These are phyloP conservation scores for Leucocoprinus birnbaumii DNA, from an alignment of 768 basidiomycete species.

Conservation along the genomic window DNA sequence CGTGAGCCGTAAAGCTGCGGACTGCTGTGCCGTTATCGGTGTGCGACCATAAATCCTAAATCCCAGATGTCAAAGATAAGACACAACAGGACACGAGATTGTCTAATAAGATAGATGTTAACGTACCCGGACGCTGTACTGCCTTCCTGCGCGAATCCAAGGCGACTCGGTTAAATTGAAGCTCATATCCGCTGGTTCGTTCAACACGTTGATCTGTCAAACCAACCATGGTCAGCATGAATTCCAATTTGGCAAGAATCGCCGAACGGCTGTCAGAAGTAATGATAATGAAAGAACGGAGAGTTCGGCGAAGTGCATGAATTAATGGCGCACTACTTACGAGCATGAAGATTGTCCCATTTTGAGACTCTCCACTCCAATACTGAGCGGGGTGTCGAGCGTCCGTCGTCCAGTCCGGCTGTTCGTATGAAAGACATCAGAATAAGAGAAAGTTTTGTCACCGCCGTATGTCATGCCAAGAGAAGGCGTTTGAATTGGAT, in stretches of 20 bases:
- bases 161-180: slow-evolving; percentile 69
- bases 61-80: neutral
- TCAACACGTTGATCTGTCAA: slow-evolving; percentile 53
- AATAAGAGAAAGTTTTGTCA: no score
- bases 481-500: no score
- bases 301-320: neutral
- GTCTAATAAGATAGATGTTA: neutral
- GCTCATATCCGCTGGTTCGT: slow-evolving; percentile 52
- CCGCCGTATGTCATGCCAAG: no score
- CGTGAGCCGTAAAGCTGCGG: slow-evolving; percentile 49
- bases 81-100: neutral
- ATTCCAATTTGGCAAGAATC: no score
- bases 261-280: no score
- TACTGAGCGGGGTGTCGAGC: slow-evolving; percentile 54
- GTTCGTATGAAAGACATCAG: neutral
- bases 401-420: slow-evolving; percentile 35
- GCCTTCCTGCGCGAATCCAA: slow-evolving; percentile 65
- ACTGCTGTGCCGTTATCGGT: slow-evolving; percentile 69
- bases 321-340: slow-evolving; percentile 29
- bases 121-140: slow-evolving; percentile 62
- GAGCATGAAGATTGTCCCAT: slow-evolving; percentile 67
- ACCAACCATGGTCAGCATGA: no score
- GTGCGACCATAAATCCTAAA: slow-evolving; percentile 70
- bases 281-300: neutral
- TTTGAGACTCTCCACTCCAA: slow-evolving; percentile 66